Conservation (phyloP, 805 yeast genomes). For the Lipomyces lipofer region DNA sequence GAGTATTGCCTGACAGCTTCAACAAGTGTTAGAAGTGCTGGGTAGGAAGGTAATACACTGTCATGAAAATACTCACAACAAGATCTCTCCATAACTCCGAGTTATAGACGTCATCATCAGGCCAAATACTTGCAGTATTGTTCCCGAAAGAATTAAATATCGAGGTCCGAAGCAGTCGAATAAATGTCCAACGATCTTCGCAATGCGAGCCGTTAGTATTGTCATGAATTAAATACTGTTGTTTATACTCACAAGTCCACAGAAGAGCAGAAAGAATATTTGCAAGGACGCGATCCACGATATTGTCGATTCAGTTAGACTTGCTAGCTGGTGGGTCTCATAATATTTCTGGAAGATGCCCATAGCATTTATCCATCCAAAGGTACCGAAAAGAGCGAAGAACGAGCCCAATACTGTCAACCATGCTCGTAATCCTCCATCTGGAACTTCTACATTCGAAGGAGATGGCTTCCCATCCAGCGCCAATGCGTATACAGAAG, state of each 20-base stretch:
- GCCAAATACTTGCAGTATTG: conserved; percentile 32
- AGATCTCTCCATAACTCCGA: conserved; percentile 49
- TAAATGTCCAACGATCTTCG: conserved; percentile 7
- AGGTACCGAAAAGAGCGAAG: conserved; percentile 58
- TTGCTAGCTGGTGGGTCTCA: conserved; percentile 26
- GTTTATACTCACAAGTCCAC: conserved; percentile 33
- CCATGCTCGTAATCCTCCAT: conserved; percentile 57
- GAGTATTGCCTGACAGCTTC: conserved; percentile 42
- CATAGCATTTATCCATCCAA: conserved; percentile 49
- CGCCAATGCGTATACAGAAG: background rate
- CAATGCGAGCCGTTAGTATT: conserved; percentile 29
- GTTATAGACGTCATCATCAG: conserved; percentile 41
- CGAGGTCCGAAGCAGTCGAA: conserved; percentile 20
- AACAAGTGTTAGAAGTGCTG: conserved; percentile 46
- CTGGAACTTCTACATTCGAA: conserved; percentile 40
- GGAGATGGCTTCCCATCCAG: background rate
- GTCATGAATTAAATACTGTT: background rate
- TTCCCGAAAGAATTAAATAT: conserved; percentile 21
- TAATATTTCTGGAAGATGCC: conserved; percentile 37
- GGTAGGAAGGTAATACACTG: conserved; percentile 45
- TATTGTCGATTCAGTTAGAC: conserved; percentile 33
- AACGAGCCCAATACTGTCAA: conserved; percentile 55
- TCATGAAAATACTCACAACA: conserved; percentile 49
- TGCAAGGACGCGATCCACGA: conserved; percentile 40
- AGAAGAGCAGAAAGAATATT: conserved; percentile 33